A percentile compares a stretch with the other conserved stretches of the same genome.
These are phyloP conservation scores for Daldinia decipiens DNA, from an alignment of 495 filamentous ascomycete species.

Conservation along the genomic window DNA sequence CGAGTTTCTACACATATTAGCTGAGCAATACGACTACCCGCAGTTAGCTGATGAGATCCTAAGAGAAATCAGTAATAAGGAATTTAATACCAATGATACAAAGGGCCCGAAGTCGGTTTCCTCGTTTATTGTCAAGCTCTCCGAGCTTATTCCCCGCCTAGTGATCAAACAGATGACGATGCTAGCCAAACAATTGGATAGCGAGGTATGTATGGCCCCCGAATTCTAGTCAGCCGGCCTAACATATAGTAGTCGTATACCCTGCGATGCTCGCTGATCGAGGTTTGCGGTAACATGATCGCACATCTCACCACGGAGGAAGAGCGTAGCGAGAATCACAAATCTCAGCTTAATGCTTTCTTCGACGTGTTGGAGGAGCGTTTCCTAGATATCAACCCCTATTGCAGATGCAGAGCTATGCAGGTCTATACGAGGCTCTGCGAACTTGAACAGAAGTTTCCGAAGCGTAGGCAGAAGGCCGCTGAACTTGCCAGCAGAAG, in stretches of 20 bases:
- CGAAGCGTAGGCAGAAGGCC: conserved; percentile 85
- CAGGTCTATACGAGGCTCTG: conserved; percentile 94
- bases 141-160: conserved; percentile 88
- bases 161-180: conserved; percentile 98
- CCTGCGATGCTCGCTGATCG: conserved; percentile 90
- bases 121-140: conserved; percentile 93
- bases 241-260: conserved; percentile 77
- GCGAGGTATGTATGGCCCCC: conserved; percentile 70
- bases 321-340: conserved; percentile 88
- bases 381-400: conserved; percentile 96
- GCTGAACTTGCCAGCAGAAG: conserved; percentile 88
- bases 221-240: conserved; percentile 11
- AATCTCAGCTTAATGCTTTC: conserved; percentile 93
- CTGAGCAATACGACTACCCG: conserved; percentile 97
- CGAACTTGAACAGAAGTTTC: conserved; percentile 92
- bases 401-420: conserved; percentile 90
- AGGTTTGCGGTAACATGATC: conserved; percentile 98
- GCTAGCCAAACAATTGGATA: conserved; percentile 91
- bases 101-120: conserved; percentile 98
- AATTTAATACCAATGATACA: conserved; percentile 96
- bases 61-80: conserved; percentile 93
- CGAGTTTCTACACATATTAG: conserved; percentile 94
- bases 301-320: conserved; percentile 89
- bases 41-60: conserved; percentile 95
- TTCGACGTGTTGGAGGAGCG: conserved; percentile 96